These are phyloP conservation scores for Cladosporium austrohemisphaericum DNA, from an alignment of 2,329 filamentous ascomycete species.

Conservation along the genomic window DNA sequence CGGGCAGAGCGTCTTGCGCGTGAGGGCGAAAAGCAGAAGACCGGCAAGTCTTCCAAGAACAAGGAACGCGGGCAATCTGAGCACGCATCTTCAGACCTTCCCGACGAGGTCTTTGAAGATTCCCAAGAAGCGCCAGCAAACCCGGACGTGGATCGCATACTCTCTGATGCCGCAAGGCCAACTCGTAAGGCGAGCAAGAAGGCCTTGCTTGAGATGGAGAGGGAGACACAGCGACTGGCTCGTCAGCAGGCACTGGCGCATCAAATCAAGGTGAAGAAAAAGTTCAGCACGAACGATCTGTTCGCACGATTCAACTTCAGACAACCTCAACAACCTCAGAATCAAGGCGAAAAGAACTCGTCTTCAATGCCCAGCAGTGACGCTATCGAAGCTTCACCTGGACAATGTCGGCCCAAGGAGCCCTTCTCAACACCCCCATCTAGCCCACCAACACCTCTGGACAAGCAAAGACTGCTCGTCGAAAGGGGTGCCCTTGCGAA, in stretches of 20 bases:
- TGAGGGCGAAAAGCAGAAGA: constrained; percentile 20
- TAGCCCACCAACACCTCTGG: constrained; percentile 39
- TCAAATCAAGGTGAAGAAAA: constrained; percentile 82
- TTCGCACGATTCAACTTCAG: constrained; percentile 75
- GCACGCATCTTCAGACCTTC: constrained; percentile 26
- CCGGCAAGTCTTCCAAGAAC: background rate
- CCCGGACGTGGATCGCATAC: constrained; percentile 29
- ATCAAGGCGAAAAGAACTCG: constrained; percentile 18
- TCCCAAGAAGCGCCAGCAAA: constrained; percentile 20
- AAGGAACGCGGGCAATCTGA: constrained; percentile 8
- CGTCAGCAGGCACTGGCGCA: constrained; percentile 89
- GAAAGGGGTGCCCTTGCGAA: constrained; percentile 33
- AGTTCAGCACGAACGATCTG: constrained; percentile 76
- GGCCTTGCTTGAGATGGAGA: constrained; percentile 88
- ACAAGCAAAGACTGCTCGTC: constrained; percentile 30
- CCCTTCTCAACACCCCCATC: constrained; percentile 40
- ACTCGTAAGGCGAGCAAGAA: constrained; percentile 88
- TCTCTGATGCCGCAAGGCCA: constrained; percentile 53
- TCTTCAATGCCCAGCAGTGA: constrained; percentile 32
- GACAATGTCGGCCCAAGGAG: constrained; percentile 17
- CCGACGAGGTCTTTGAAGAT: constrained; percentile 25
- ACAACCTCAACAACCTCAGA: constrained; percentile 5
- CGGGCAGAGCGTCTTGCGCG: constrained; percentile 27
- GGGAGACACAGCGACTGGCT: constrained; percentile 87
- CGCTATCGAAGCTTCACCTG: constrained; percentile 19